Percentiles rank a stretch among this genome's conserved stretches.
phyloP scores from a whole-genome alignment of 108 stramenopile species.

The Schizochytrium sp. region DNA sequence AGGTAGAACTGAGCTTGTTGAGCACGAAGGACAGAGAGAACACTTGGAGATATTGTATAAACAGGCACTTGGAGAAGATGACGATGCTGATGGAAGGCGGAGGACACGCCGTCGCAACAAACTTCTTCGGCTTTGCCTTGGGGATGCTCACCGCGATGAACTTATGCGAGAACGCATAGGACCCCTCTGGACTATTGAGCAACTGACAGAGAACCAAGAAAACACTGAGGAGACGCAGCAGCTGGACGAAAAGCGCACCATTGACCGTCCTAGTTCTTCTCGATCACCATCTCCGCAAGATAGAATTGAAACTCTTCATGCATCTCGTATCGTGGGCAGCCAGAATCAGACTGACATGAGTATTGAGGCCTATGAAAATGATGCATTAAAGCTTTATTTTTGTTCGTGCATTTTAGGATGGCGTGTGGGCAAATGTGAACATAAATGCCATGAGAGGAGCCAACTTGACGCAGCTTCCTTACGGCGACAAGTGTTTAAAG shows the following conservation, averaged over 20 bases:
- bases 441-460: too few species aligned
- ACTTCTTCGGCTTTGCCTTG: neutral
- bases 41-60: conserved; percentile 10
- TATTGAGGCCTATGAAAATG: too few species aligned
- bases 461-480: too few species aligned
- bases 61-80: neutral
- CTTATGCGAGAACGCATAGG: neutral
- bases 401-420: too few species aligned
- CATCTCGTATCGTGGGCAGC: too few species aligned
- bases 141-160: neutral
- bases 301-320: too few species aligned
- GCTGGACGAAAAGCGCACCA: neutral
- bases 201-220: neutral
- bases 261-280: too few species aligned
- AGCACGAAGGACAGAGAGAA: neutral
- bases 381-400: too few species aligned
- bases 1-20: neutral
- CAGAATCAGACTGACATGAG: too few species aligned
- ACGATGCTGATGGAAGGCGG: neutral
- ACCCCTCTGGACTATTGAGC: neutral
- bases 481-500: too few species aligned
- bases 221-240: neutral
- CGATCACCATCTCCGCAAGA: too few species aligned
- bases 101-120: neutral
- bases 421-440: too few species aligned